Evolutionary conservation across 305 asterid species (phyloP).

Genomic region (Solanum hybrid): DNA sequence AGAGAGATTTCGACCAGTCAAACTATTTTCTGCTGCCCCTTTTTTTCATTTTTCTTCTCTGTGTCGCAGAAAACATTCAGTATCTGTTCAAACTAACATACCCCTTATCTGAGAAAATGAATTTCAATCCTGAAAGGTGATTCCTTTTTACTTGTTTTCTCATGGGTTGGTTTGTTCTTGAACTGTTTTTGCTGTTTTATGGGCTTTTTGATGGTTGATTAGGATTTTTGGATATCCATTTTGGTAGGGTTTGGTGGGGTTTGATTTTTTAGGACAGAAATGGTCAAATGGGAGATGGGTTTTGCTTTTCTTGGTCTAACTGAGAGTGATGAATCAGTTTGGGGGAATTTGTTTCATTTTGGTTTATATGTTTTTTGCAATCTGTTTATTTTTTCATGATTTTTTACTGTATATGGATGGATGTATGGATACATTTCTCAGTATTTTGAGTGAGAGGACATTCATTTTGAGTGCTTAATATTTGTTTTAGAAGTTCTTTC

Average conservation of each 20-base stretch:
- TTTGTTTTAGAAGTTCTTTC: background rate
- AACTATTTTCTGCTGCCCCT: background rate
- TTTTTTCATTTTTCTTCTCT: background rate
- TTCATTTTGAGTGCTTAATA: background rate
- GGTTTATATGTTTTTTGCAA: background rate
- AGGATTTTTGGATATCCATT: background rate
- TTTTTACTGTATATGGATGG: background rate
- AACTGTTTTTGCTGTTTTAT: background rate
- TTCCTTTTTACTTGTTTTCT: slow-evolving; percentile 14
- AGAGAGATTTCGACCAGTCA: background rate
- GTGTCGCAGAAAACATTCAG: background rate
- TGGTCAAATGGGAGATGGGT: slow-evolving; percentile 11
- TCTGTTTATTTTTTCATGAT: background rate
- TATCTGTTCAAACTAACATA: background rate
- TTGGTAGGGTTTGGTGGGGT: slow-evolving; percentile 1
- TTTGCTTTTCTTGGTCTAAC: background rate
- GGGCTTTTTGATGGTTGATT: background rate
- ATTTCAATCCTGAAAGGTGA: slow-evolving; percentile 40
- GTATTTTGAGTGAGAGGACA: background rate
- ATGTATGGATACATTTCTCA: background rate
- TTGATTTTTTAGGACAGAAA: background rate
- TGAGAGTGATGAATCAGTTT: background rate
- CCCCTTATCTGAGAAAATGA: slow-evolving; percentile 23
- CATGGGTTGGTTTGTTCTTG: background rate
- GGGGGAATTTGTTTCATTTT: background rate